These are phyloP conservation scores for Starmerella bacillaris DNA, from an alignment of 805 yeast genomes.

Conservation along the genomic window DNA sequence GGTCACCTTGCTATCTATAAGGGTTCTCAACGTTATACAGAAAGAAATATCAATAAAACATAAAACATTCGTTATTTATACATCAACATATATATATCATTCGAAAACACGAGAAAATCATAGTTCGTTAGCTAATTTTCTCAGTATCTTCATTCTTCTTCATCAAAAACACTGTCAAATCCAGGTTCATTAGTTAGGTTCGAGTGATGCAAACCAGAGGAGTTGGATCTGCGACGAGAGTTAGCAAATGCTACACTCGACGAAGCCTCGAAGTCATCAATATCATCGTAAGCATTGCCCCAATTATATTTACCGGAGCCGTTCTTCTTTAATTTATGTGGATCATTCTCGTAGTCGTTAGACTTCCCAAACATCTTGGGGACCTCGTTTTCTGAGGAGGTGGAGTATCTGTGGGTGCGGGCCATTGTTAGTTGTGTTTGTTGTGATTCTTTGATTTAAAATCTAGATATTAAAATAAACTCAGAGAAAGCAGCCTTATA, in stretches of 20 bases:
- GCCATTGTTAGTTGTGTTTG: too few species aligned
- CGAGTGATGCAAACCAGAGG: constrained; percentile 13
- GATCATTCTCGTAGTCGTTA: constrained; percentile 51
- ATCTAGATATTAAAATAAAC: too few species aligned
- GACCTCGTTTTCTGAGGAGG: constrained; percentile 32
- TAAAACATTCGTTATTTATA: too few species aligned
- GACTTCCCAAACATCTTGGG: constrained; percentile 65
- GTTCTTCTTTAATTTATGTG: constrained; percentile 58
- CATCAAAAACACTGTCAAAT: constrained; percentile 9
- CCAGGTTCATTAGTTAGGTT: constrained; percentile 2
- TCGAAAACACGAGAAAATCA: too few species aligned
- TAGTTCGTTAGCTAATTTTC: too few species aligned
- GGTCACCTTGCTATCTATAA: too few species aligned
- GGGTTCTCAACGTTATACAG: too few species aligned
- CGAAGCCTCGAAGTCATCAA: constrained; percentile 40
- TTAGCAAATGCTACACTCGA: constrained; percentile 32
- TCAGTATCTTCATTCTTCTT: constrained; percentile 7
- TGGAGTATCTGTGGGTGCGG: constrained; percentile 19
- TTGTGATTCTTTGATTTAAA: too few species aligned
- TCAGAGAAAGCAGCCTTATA: too few species aligned
- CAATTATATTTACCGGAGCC: constrained; percentile 81
- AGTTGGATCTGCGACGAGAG: constrained; percentile 24
- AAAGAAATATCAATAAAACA: too few species aligned
- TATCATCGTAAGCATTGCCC: constrained; percentile 60
- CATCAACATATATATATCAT: too few species aligned